These are phyloP conservation scores for Albophoma yamanashiensis DNA, from an alignment of 2,329 filamentous ascomycete species.

Conservation along the genomic window DNA sequence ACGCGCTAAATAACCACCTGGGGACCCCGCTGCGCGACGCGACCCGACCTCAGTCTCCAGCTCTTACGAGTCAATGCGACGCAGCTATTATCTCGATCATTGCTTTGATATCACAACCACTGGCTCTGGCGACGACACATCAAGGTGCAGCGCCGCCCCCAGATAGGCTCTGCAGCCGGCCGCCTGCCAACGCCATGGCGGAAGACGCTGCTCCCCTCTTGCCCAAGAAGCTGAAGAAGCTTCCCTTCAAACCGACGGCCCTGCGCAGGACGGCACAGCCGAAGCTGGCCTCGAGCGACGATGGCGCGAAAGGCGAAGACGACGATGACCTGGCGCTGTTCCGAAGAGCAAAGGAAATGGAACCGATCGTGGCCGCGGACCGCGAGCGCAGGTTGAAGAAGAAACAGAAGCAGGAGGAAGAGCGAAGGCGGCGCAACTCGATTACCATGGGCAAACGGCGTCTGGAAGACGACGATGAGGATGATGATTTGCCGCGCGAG, in stretches of 20 bases:
- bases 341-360: slow-evolving; percentile 38
- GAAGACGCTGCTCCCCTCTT: slow-evolving; percentile 14
- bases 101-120: background rate
- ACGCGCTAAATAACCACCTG: background rate
- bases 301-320: slow-evolving; percentile 10
- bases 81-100: too few relatives aligned
- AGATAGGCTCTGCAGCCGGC: background rate
- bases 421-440: slow-evolving; percentile 5
- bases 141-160: background rate
- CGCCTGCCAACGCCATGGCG: slow-evolving; percentile 16
- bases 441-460: slow-evolving; percentile 10
- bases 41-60: background rate
- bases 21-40: background rate
- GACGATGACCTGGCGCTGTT: slow-evolving; percentile 36
- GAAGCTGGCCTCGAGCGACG: slow-evolving; percentile 8
- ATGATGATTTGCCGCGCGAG: background rate
- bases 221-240: slow-evolving; percentile 24
- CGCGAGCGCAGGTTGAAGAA: slow-evolving; percentile 19
- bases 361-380: slow-evolving; percentile 31
- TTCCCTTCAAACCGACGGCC: slow-evolving; percentile 40
- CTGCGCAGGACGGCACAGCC: slow-evolving; percentile 21
- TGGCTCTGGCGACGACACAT: background rate
- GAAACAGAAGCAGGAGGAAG: slow-evolving; percentile 13
- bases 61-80: too few relatives aligned
- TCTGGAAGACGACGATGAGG: slow-evolving; percentile 7